Conservation (phyloP, 768 basidiomycete species). For the Boletus sp. region DNA sequence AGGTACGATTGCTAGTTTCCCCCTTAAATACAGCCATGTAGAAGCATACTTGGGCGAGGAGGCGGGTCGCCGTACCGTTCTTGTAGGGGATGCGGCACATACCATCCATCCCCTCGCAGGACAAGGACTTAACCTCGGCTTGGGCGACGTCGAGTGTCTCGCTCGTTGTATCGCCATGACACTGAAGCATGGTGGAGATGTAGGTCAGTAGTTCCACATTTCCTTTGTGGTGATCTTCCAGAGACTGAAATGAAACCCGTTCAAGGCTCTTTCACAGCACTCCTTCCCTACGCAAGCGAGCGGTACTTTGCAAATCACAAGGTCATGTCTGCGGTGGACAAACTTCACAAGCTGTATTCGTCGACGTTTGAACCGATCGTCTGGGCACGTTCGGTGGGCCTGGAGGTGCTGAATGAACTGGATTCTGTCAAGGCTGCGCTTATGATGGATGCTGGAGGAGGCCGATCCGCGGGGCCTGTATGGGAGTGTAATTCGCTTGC, state of each 20-base stretch:
- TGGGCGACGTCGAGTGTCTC: slow-evolving; percentile 79
- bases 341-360: slow-evolving; percentile 84
- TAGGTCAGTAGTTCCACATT: slow-evolving; percentile 50
- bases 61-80: slow-evolving; percentile 63
- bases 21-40: slow-evolving; percentile 81
- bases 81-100: slow-evolving; percentile 96
- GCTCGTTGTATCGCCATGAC: slow-evolving; percentile 59
- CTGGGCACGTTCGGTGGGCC: slow-evolving; percentile 81
- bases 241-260: not conserved
- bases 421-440: slow-evolving; percentile 77
- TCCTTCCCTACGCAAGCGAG: slow-evolving; percentile 73
- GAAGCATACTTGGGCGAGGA: slow-evolving; percentile 82
- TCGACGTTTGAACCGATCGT: slow-evolving; percentile 66
- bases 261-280: slow-evolving; percentile 68
- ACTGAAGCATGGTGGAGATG: slow-evolving; percentile 66
- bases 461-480: slow-evolving; percentile 25
- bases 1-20: slow-evolving; percentile 83
- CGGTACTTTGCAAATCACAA: slow-evolving; percentile 87
- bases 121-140: slow-evolving; percentile 93
- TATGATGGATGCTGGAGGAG: slow-evolving; percentile 74
- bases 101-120: slow-evolving; percentile 94
- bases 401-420: slow-evolving; percentile 90
- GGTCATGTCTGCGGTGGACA: slow-evolving; percentile 81
- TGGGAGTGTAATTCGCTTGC: slow-evolving; percentile 35
- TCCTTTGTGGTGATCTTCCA: not conserved